A percentile compares a stretch with the other conserved stretches of the same genome.
phyloP scores from a whole-genome alignment of 78 protist genomes.

The Paratrimastix pyriformis region DNA sequence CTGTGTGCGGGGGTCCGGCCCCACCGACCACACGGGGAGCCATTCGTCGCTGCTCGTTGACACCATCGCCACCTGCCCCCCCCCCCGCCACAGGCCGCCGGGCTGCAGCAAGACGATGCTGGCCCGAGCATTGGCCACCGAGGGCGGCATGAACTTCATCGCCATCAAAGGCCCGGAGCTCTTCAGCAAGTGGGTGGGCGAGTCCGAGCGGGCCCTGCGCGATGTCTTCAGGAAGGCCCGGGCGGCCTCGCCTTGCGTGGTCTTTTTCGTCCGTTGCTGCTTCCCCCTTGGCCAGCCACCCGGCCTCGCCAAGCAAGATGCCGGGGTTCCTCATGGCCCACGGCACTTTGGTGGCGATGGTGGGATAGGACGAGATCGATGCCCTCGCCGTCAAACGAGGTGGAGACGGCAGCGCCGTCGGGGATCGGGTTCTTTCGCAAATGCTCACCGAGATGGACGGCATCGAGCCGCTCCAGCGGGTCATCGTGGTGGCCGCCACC shows the following conservation, averaged over 20 bases:
- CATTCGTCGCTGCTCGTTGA: too few relatives aligned
- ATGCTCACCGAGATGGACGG: slow-evolving; percentile 89
- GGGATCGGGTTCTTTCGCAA: neutral
- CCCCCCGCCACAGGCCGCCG: slow-evolving; percentile 16
- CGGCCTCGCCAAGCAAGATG: too few relatives aligned
- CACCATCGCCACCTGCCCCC: too few relatives aligned
- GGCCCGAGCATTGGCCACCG: slow-evolving; percentile 89
- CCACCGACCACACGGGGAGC: too few relatives aligned
- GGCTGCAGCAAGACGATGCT: slow-evolving; percentile 26
- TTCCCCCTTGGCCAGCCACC: neutral
- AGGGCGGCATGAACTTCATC: slow-evolving; percentile 71
- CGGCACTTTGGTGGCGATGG: too few relatives aligned
- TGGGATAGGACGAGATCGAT: slow-evolving; percentile 80
- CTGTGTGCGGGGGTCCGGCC: too few relatives aligned
- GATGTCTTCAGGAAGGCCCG: slow-evolving; percentile 72
- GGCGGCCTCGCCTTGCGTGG: slow-evolving; percentile 52
- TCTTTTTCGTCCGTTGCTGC: slow-evolving; percentile 49
- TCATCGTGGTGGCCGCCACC: slow-evolving; percentile 84
- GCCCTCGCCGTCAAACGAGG: slow-evolving; percentile 61
- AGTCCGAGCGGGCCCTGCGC: slow-evolving; percentile 71
- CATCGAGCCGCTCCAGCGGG: slow-evolving; percentile 50
- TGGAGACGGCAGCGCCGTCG: slow-evolving; percentile 47
- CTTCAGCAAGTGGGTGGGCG: slow-evolving; percentile 82
- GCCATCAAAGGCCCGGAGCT: slow-evolving; percentile 90
- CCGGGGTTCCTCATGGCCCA: too few relatives aligned